phyloP scores from a whole-genome alignment of 306 rosid species.

The Cucurbita maxima region DNA sequence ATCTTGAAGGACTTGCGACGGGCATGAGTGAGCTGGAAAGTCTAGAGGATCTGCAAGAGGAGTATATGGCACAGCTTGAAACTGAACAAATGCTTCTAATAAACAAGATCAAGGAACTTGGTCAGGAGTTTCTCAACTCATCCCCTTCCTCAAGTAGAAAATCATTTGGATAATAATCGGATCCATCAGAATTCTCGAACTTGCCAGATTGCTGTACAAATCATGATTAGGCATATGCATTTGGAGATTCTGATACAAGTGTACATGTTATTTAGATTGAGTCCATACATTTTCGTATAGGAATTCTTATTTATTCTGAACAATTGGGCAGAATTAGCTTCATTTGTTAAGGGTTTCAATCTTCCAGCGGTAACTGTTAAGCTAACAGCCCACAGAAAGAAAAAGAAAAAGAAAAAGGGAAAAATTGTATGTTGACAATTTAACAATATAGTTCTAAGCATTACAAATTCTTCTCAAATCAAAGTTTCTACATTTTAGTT shows the following conservation, averaged over 20 bases:
- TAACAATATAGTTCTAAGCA: neutral
- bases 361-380: neutral
- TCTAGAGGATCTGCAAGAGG: conserved; percentile 60
- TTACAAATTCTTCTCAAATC: neutral
- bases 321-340: neutral
- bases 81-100: conserved; percentile 77
- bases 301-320: neutral
- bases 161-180: conserved; percentile 6
- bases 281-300: neutral
- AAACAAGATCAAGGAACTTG: conserved; percentile 73
- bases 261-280: neutral
- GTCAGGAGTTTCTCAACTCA: conserved; percentile 48
- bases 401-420: neutral
- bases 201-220: neutral
- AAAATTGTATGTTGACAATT: neutral
- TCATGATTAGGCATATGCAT: neutral
- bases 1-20: conserved; percentile 55
- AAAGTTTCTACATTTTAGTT: neutral
- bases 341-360: neutral
- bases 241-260: neutral
- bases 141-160: conserved; percentile 50
- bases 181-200: neutral
- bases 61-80: conserved; percentile 65
- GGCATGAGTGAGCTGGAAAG: conserved; percentile 57
- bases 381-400: neutral